Conservation (phyloP, 169 alveolate species). For the Cryptosporidium parvum region DNA sequence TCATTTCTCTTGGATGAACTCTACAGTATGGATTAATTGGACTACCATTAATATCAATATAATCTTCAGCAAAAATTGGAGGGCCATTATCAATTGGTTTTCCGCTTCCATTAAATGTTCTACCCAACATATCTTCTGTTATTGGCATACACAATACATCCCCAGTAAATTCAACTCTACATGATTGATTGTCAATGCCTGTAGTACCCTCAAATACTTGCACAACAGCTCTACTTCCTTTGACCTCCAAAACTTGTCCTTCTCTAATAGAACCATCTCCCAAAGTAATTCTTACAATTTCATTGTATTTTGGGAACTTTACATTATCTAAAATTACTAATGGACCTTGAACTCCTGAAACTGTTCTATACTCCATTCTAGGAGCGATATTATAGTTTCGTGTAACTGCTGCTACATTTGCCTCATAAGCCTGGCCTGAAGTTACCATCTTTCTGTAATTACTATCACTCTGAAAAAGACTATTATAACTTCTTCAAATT, state of each 20-base stretch:
- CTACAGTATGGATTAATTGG: slow-evolving; percentile 98
- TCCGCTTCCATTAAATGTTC: slow-evolving; percentile 99
- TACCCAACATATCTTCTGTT: slow-evolving; percentile 99
- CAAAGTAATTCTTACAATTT: slow-evolving; percentile 95
- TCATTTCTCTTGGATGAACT: slow-evolving; percentile 99
- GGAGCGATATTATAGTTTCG: slow-evolving; percentile 93
- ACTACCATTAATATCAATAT: slow-evolving; percentile 95
- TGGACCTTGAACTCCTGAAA: slow-evolving; percentile 97
- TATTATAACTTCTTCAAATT: neutral
- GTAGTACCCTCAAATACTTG: slow-evolving; percentile 99
- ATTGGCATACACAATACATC: slow-evolving; percentile 98
- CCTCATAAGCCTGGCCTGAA: slow-evolving; percentile 83
- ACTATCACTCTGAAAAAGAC: neutral
- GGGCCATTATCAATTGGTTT: slow-evolving; percentile 99
- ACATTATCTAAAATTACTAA: slow-evolving; percentile 98
- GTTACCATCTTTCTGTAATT: slow-evolving; percentile 67
- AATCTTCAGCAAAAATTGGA: slow-evolving; percentile 97
- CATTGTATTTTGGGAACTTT: slow-evolving; percentile 98
- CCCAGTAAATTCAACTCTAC: slow-evolving; percentile 99
- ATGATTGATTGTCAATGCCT: slow-evolving; percentile 96
- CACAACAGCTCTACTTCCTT: slow-evolving; percentile 97
- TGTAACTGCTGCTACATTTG: slow-evolving; percentile 91
- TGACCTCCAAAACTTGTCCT: slow-evolving; percentile 98
- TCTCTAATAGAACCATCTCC: slow-evolving; percentile 97
- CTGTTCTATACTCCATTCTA: slow-evolving; percentile 96